A percentile compares a stretch with the other conserved stretches of the same genome.
Conservation (phyloP, 495 filamentous ascomycete genomes). For the Copromyces sp. region DNA sequence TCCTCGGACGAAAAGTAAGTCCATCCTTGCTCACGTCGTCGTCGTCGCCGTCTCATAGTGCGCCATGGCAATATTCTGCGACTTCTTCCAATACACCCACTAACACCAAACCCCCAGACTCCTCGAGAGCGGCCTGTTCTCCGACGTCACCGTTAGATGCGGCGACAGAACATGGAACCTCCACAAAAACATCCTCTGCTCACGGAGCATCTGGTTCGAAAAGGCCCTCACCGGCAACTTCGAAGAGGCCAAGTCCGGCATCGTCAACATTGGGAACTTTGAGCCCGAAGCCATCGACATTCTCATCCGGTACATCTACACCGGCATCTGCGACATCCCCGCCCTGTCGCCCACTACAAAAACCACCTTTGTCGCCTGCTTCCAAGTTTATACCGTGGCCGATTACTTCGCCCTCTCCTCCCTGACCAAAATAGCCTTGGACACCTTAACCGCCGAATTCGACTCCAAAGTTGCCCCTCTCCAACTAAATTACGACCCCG, state of each 20-base stretch:
- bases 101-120: conserved; percentile 7
- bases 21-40: not conserved
- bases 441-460: conserved; percentile 11
- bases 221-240: conserved; percentile 17
- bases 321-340: conserved; percentile 16
- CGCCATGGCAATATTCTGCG: too few species aligned
- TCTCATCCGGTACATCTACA: conserved; percentile 20
- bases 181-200: conserved; percentile 23
- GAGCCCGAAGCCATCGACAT: conserved; percentile 13
- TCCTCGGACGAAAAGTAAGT: conserved; percentile 11
- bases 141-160: conserved; percentile 18
- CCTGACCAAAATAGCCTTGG: conserved; percentile 14
- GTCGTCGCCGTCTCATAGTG: not conserved
- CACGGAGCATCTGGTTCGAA: conserved; percentile 20
- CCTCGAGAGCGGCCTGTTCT: conserved; percentile 15
- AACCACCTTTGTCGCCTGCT: conserved; percentile 16
- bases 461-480: conserved; percentile 6
- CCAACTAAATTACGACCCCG: conserved; percentile 9
- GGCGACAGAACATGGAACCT: conserved; percentile 15
- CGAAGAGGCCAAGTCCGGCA: conserved; percentile 12
- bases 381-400: conserved; percentile 16
- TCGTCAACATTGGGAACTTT: conserved; percentile 13
- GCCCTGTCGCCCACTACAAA: not conserved
- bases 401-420: conserved; percentile 16
- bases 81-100: not conserved